Evolutionary conservation across 331 rosid genomes (phyloP), one percentile per base, ranked within the genome.

Genomic region (Malus hybrid): DNA sequence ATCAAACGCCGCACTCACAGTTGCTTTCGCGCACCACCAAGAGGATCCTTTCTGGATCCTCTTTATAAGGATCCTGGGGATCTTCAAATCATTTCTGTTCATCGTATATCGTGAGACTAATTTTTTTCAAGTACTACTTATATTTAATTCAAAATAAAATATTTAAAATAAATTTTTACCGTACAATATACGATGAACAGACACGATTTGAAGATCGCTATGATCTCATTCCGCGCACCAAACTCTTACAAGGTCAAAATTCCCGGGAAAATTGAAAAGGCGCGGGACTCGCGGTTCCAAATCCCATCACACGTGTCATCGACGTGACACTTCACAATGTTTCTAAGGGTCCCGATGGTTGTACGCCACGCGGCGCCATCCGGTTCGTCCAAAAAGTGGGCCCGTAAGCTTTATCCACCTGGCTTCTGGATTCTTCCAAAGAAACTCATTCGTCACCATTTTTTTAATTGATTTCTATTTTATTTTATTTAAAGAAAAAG

Each of bases 351-450:
- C 12, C n/a, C 28, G 52, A n/a, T 33, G 67, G 48, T 52, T 18
- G 55, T 5, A 24, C 6, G 19, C 85, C 85, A 89, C 92, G 88
- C 80, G 76, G 82, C 28, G 0, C 2, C 57, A 50, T 27, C 10
- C 12, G 2, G 56, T 68, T 63, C 85, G 93, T 59, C 60, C 18
- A 18, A 0, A 6, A 4, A 2, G 61, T 80, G 84, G 90, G 71
- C 87, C 90, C 88, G 61, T 46, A 54, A 11, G 71, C 79, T 73
- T 81, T 85, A 85, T 85, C 89, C 87, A 87, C 78, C 78, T 76
- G 84, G 78, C 87, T 70, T 88, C 88, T 87, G 74, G 88, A 72
- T 82, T 56, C 82, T 84, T 88, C 87, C 83, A 79, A 81, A 67
- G 84, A 66, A 87, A 61, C 74, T 81, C 77, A 79, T 54, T 79